Evolutionary conservation across 257 asterid species (phyloP).

Genomic region (Fraxinus cuspidata): DNA sequence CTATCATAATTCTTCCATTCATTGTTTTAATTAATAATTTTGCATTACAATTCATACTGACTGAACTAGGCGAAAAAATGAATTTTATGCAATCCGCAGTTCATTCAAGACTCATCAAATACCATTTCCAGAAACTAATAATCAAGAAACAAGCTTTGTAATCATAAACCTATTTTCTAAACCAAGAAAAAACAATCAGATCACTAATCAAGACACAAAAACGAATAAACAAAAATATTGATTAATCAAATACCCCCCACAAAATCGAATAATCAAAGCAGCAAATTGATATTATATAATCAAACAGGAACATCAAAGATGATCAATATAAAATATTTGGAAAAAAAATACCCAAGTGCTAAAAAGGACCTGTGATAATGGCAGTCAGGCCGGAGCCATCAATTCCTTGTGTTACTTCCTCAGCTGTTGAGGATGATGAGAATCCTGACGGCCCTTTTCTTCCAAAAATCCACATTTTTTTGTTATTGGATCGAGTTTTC

Average conservation of each 20-base stretch:
- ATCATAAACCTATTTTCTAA: neutral
- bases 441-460: slow-evolving; percentile 60
- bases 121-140: neutral
- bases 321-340: too few species aligned
- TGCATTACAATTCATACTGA: neutral
- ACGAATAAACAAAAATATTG: neutral
- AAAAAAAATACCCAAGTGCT: neutral
- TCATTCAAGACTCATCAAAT: neutral
- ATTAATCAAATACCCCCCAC: neutral
- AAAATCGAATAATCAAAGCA: slow-evolving; percentile 15
- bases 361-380: slow-evolving; percentile 56
- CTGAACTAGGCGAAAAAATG: neutral
- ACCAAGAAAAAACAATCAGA: neutral
- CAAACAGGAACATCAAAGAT: too few species aligned
- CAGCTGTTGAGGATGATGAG: slow-evolving; percentile 59
- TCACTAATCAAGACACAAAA: too few species aligned
- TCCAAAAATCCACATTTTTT: slow-evolving; percentile 60
- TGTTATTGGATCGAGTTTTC: neutral
- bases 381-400: slow-evolving; percentile 66
- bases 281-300: too few species aligned
- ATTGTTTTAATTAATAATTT: neutral
- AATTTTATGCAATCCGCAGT: neutral
- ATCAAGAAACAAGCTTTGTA: neutral
- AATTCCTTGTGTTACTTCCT: slow-evolving; percentile 57
- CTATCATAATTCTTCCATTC: too few species aligned